Evolutionary conservation across 163 green algal species (phyloP).

Genomic region (Coccomyxa subellipsoidea): DNA sequence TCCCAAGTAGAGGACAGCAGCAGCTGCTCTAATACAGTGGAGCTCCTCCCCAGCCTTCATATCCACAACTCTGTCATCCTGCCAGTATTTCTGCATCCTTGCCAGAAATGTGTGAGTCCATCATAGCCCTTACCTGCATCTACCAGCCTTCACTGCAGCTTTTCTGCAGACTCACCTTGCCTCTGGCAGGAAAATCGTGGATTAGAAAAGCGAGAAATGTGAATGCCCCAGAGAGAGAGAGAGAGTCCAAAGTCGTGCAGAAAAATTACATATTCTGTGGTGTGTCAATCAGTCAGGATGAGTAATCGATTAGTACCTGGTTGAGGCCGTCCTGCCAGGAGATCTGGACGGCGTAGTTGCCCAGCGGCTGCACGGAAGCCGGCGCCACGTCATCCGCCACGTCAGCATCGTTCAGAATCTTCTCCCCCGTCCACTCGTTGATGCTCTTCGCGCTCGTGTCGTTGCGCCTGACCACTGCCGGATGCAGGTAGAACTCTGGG

Average conservation of each 20-base stretch:
- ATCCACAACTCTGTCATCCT: background rate
- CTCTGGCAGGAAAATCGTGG: background rate
- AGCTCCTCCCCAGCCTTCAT: background rate
- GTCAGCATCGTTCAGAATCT: conserved; percentile 45
- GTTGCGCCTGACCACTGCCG: conserved; percentile 76
- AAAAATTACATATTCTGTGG: background rate
- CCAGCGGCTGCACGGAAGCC: conserved; percentile 68
- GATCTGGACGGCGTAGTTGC: conserved; percentile 97
- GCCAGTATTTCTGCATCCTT: no score
- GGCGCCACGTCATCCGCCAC: conserved; percentile 76
- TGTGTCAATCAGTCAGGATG: background rate
- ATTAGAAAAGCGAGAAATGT: no score
- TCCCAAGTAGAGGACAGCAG: background rate
- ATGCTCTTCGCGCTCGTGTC: conserved; percentile 72
- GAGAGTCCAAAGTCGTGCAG: no score
- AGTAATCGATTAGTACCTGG: conserved; percentile 51
- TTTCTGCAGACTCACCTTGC: background rate
- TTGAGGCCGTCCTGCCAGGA: conserved; percentile 93
- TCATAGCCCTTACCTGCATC: background rate
- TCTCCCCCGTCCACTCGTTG: conserved; percentile 85
- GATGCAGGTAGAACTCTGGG: conserved; percentile 70
- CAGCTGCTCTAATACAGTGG: background rate
- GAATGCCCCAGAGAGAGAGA: no score
- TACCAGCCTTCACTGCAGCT: background rate
- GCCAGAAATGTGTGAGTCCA: background rate